Evolutionary conservation across 2,329 filamentous ascomycete species (phyloP), one percentile per base, ranked within the genome.

Genomic region (Fusarium succisae): DNA sequence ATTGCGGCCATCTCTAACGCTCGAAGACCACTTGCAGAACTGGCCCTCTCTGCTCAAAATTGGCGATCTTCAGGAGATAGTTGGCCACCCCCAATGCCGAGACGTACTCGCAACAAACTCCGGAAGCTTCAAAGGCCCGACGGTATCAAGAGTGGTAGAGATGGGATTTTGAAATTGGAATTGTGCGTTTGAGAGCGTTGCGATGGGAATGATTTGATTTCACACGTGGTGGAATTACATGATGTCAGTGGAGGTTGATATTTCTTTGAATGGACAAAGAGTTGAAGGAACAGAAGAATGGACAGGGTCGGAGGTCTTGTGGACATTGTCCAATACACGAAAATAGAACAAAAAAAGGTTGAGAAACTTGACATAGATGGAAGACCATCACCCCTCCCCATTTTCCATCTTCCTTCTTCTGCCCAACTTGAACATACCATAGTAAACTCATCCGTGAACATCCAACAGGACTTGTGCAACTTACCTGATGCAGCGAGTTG

Each of bases 131-230:
- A 24, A 22, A 26, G 13, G n/a, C n/a, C 50, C 26, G n/a, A 17
- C 2, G 32, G 12, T 53, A 11, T 37, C 8, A 17, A 37, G 17
- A 37, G 18, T 6, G 50, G 10, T 12, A 20, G 9, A 10, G 9
- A 22, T 6, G 5, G 18, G 18, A 12, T 6, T 11, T 12, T 2
- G 5, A 15, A 20, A 22, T 1, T 6, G 7, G 2, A 26, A 53
- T 22, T 0, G 18, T 1, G 30, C 7, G 9, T 53, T 51, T 26
- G 50, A 26, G 30, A 32, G n/a, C 3, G 32, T 11, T 11, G 4
- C 26, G 50, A 6, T 22, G 6, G 32, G 18, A 3, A 6, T 28
- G 4, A 0, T 18, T 30, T 3, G 50, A 13, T 10, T 55, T 28
- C 15, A 30, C 8, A 10, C 14, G 37, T 43, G 37, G 35, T 43